Conservation (phyloP, 2,329 filamentous ascomycete genomes). For the Trichoderma endophyticum region DNA sequence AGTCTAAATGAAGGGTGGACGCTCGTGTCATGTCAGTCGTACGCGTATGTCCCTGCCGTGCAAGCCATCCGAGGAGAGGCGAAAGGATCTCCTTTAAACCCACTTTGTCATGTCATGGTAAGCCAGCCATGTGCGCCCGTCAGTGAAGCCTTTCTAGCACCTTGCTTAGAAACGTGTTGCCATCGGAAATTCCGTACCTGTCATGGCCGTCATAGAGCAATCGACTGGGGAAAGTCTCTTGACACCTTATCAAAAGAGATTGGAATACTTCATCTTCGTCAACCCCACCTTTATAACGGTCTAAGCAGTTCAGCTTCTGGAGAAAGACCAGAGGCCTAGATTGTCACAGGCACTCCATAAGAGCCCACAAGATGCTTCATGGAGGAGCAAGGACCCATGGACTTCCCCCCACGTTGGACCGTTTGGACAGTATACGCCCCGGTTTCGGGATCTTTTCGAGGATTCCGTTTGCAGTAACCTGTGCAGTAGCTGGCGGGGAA, state of each 20-base stretch:
- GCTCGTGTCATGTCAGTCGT: constrained; percentile 8
- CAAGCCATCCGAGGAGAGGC: background rate
- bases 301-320: background rate
- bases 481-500: constrained; percentile 12
- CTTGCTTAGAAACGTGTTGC: background rate
- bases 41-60: background rate
- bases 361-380: background rate
- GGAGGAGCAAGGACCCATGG: background rate
- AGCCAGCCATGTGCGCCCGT: background rate
- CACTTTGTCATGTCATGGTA: background rate
- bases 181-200: background rate
- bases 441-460: constrained; percentile 1
- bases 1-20: background rate
- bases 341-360: background rate
- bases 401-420: constrained; percentile 11
- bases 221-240: background rate
- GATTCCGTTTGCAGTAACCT: background rate
- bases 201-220: background rate
- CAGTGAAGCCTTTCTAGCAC: too few relatives aligned
- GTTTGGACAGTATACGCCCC: constrained; percentile 8
- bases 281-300: background rate
- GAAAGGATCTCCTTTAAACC: background rate
- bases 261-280: background rate
- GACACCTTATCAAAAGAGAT: background rate
- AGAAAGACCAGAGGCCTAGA: background rate